Conservation (phyloP, 179 eudicot species). For the Spinacia oleracea region DNA sequence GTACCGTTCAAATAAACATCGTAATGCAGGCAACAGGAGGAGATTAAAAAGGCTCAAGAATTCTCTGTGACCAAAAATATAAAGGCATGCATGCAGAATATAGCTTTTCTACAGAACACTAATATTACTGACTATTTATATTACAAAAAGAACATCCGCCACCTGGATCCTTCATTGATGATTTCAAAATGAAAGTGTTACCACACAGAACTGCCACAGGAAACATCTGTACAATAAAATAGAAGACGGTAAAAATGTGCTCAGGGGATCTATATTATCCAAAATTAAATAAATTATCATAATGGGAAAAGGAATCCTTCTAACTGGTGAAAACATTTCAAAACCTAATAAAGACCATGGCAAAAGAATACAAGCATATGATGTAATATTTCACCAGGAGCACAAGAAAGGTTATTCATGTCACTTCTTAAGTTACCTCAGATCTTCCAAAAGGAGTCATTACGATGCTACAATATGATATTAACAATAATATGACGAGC, state of each 20-base stretch:
- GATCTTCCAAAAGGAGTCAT: background rate
- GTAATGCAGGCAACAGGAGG: background rate
- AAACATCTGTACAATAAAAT: conserved; percentile 65
- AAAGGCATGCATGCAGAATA: background rate
- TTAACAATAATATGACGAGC: background rate
- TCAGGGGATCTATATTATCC: background rate
- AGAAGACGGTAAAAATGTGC: background rate
- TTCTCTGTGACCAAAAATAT: background rate
- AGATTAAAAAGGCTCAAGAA: no score
- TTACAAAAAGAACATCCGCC: background rate
- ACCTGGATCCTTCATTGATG: conserved; percentile 95
- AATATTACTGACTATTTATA: background rate
- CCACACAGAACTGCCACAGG: conserved; percentile 87
- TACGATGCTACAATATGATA: background rate
- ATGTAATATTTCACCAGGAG: background rate
- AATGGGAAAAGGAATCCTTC: background rate
- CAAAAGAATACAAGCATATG: background rate
- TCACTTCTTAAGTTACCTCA: background rate
- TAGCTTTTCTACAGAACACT: background rate
- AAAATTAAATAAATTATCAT: background rate
- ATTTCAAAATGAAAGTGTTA: conserved; percentile 79
- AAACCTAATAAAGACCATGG: background rate
- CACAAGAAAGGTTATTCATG: background rate
- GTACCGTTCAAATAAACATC: background rate
- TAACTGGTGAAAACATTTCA: background rate